phyloP scores from a whole-genome alignment of 164 flowering plant species.

The Houttuynia cordata region DNA sequence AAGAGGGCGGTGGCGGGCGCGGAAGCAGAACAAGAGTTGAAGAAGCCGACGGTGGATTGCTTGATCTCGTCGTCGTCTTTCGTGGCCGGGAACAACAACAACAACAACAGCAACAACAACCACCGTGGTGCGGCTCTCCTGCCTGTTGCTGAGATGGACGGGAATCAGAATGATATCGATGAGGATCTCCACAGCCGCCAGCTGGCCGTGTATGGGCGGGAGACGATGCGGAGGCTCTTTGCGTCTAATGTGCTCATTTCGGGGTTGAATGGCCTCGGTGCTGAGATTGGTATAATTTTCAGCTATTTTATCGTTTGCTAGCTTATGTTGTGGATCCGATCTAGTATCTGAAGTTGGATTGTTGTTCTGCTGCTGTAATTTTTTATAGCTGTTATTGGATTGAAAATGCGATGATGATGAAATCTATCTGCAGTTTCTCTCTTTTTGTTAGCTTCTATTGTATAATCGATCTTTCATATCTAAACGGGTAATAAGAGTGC shows the following conservation, averaged over 20 bases:
- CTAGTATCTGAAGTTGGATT: no score
- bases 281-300: constrained; percentile 60
- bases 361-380: no score
- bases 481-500: no score
- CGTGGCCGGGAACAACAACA: constrained; percentile 1
- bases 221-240: constrained; percentile 84
- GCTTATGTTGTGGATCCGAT: neutral
- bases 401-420: no score
- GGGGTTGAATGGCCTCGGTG: constrained; percentile 94
- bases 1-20: constrained; percentile 35
- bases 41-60: constrained; percentile 28
- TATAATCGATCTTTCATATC: no score
- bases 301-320: neutral
- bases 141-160: constrained; percentile 24
- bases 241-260: constrained; percentile 79
- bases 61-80: constrained; percentile 12
- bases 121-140: constrained; percentile 2
- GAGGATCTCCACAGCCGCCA: constrained; percentile 96
- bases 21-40: constrained; percentile 18
- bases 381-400: no score
- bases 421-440: no score
- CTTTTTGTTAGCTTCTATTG: no score
- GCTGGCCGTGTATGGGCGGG: constrained; percentile 93
- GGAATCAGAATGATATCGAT: constrained; percentile 50
- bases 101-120: constrained; percentile 6